Evolutionary conservation across 2,329 filamentous ascomycete genomes (phyloP).

Genomic region (Beauveria sp.): DNA sequence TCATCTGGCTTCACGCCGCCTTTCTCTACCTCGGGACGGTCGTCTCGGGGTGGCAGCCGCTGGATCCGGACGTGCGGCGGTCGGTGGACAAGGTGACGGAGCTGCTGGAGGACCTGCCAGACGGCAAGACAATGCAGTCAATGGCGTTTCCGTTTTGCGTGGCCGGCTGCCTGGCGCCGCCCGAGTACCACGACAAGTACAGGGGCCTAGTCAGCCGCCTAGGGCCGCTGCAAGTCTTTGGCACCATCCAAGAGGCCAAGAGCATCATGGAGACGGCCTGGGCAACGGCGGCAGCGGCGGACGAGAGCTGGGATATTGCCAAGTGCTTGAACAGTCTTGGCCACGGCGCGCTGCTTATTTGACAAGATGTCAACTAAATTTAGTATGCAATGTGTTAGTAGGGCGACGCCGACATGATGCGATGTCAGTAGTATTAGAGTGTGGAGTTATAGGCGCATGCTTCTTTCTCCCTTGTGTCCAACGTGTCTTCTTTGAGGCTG

Average conservation of each 20-base stretch:
- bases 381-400: too few relatives aligned
- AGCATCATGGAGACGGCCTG: conserved; percentile 41
- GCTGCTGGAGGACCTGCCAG: conserved; percentile 26
- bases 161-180: conserved; percentile 32
- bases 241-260: conserved; percentile 35
- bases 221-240: conserved; percentile 37
- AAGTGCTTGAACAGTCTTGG: conserved; percentile 35
- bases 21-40: conserved; percentile 42
- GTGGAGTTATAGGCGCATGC: too few relatives aligned
- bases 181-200: conserved; percentile 34
- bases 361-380: background rate
- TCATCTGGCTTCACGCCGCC: conserved; percentile 41
- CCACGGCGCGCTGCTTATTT: conserved; percentile 32
- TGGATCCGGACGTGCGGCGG: conserved; percentile 31
- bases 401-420: too few relatives aligned
- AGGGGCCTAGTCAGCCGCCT: conserved; percentile 33
- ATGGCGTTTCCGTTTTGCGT: conserved; percentile 35
- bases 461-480: too few relatives aligned
- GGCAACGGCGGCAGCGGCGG: conserved; percentile 24
- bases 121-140: conserved; percentile 25
- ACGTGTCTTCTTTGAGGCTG: too few relatives aligned
- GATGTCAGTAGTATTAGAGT: too few relatives aligned
- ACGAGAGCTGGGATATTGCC: conserved; percentile 37
- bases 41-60: conserved; percentile 43
- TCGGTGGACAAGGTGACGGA: conserved; percentile 26